Percentiles rank a stretch among this genome's conserved stretches.
Conservation (phyloP, 2,329 filamentous ascomycete species). For the Pseudomassariella vexata region DNA sequence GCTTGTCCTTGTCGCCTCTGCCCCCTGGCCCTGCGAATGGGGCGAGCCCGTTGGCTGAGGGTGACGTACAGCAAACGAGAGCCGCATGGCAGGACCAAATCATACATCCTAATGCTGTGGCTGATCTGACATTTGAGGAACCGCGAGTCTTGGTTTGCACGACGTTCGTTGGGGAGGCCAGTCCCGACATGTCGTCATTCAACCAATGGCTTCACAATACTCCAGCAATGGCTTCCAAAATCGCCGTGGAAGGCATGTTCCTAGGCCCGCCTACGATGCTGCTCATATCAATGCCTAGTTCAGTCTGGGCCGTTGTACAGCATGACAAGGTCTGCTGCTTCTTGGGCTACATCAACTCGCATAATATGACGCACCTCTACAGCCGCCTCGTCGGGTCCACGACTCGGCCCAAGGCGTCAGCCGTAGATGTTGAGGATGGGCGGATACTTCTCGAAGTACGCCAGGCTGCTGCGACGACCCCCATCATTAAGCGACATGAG, state of each 20-base stretch:
- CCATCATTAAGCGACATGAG: constrained; percentile 22
- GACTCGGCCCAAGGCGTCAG: constrained; percentile 36
- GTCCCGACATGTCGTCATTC: constrained; percentile 60
- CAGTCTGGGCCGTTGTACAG: constrained; percentile 59
- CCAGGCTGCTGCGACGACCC: constrained; percentile 34
- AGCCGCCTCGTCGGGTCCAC: constrained; percentile 48
- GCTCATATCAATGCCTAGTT: constrained; percentile 59
- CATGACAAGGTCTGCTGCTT: constrained; percentile 63
- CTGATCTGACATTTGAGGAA: constrained; percentile 56
- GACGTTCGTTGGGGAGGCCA: constrained; percentile 60
- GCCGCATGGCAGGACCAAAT: constrained; percentile 30
- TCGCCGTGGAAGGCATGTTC: constrained; percentile 63
- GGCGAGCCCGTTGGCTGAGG: no score
- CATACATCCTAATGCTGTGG: constrained; percentile 41
- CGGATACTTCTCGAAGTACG: constrained; percentile 50
- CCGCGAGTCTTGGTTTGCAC: constrained; percentile 60
- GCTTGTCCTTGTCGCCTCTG: constrained; percentile 46
- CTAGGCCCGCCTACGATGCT: constrained; percentile 61
- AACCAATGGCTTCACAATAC: constrained; percentile 60
- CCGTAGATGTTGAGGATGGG: constrained; percentile 51
- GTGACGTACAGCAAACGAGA: constrained; percentile 18
- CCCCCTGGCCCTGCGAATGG: constrained; percentile 24
- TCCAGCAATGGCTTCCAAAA: constrained; percentile 49
- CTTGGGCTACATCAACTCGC: constrained; percentile 59
- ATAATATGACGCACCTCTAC: constrained; percentile 62